Evolutionary conservation across 2,329 filamentous ascomycete genomes (phyloP).

Genomic region (Coniochaeta prunicola): DNA sequence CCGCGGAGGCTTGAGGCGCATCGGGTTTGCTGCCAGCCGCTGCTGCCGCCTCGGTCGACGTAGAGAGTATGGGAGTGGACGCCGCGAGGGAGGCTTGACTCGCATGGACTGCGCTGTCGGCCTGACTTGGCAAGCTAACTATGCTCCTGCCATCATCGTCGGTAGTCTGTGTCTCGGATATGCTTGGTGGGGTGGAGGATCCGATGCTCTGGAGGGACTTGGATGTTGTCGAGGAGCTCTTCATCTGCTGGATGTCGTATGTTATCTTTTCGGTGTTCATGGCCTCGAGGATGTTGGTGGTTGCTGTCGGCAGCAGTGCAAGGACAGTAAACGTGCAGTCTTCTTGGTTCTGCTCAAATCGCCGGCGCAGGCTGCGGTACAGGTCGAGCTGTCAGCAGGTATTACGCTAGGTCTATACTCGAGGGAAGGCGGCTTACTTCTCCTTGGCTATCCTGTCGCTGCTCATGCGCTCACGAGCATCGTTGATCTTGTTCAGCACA

Average conservation of each 20-base stretch:
- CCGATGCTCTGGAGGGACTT: conserved; percentile 36
- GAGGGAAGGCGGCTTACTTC: conserved; percentile 55
- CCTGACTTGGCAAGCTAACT: conserved; percentile 58
- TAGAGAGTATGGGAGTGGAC: conserved; percentile 16
- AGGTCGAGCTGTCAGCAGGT: conserved; percentile 3
- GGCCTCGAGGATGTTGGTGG: conserved; percentile 78
- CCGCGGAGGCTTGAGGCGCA: conserved; percentile 28
- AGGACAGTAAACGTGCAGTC: conserved; percentile 97
- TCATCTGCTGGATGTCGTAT: conserved; percentile 90
- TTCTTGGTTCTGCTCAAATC: conserved; percentile 98
- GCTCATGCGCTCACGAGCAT: conserved; percentile 93
- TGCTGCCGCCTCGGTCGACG: conserved; percentile 42
- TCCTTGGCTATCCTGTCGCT: conserved; percentile 93
- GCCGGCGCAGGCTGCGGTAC: conserved; percentile 69
- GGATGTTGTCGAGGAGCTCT: conserved; percentile 46
- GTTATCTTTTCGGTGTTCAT: conserved; percentile 91
- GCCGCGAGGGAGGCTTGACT: conserved; percentile 57
- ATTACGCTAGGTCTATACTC: too few relatives aligned
- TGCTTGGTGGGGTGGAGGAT: conserved; percentile 46
- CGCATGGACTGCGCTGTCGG: conserved; percentile 71
- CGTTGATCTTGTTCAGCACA: conserved; percentile 81
- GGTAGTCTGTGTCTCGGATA: conserved; percentile 59
- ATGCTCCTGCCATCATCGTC: conserved; percentile 80
- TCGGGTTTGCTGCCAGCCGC: conserved; percentile 12
- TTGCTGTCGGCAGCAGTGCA: conserved; percentile 87